Conservation (phyloP, 2,329 filamentous ascomycete species). For the Fusarium virguliforme region DNA sequence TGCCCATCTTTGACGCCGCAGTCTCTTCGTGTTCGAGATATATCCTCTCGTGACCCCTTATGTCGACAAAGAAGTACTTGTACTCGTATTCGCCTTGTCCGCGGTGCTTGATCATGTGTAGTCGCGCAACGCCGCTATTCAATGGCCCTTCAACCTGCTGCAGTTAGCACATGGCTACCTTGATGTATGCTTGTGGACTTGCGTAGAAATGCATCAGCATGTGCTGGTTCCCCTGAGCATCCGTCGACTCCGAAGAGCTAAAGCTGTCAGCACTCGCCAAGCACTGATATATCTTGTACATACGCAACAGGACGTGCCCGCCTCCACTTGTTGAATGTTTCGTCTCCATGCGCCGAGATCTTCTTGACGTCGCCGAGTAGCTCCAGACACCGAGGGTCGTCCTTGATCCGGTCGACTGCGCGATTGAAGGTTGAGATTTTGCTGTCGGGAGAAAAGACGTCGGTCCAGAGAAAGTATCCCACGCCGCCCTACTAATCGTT, state of each 20-base stretch:
- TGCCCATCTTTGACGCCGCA: constrained; percentile 55
- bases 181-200: constrained; percentile 50
- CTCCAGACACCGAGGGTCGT: constrained; percentile 78
- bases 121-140: constrained; percentile 79
- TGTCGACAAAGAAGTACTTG: constrained; percentile 84
- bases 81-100: constrained; percentile 82
- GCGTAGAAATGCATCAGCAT: constrained; percentile 89
- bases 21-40: constrained; percentile 76
- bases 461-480: constrained; percentile 82
- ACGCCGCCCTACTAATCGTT: constrained; percentile 75
- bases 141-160: constrained; percentile 81
- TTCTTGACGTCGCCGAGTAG: constrained; percentile 82
- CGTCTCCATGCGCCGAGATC: constrained; percentile 86
- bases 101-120: constrained; percentile 82
- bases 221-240: constrained; percentile 84
- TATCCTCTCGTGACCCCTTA: constrained; percentile 78
- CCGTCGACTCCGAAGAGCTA: constrained; percentile 78
- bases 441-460: constrained; percentile 88
- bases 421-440: constrained; percentile 92
- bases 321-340: constrained; percentile 86
- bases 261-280: constrained; percentile 48
- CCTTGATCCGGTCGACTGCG: constrained; percentile 84
- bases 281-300: background rate
- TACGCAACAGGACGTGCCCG: constrained; percentile 75
- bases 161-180: constrained; percentile 19